phyloP scores from a whole-genome alignment of 768 basidiomycete genomes.

The Termitomyces sp. region DNA sequence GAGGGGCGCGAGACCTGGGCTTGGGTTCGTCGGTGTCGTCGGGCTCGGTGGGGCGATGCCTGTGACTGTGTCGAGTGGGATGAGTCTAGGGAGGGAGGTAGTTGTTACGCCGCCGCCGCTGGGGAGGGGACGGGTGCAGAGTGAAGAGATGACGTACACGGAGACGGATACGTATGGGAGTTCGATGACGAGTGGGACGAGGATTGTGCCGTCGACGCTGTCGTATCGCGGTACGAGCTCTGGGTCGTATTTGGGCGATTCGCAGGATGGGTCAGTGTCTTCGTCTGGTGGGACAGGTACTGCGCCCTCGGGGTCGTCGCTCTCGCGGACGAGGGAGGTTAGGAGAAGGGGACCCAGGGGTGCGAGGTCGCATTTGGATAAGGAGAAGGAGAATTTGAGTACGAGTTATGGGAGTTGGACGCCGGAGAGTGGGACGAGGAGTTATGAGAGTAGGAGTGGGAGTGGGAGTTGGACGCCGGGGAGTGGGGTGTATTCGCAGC shows the following conservation, averaged over 20 bases:
- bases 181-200: constrained; percentile 28
- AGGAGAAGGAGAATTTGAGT: constrained; percentile 51
- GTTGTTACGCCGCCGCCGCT: constrained; percentile 39
- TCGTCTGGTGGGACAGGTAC: constrained; percentile 31
- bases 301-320: constrained; percentile 42
- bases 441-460: too few species aligned
- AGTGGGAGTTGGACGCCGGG: constrained; percentile 17
- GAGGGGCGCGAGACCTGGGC: constrained; percentile 33
- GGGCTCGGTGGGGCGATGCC: constrained; percentile 58
- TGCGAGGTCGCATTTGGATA: constrained; percentile 27
- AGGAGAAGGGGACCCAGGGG: constrained; percentile 42
- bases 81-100: constrained; percentile 37
- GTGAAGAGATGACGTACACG: constrained; percentile 16
- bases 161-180: constrained; percentile 21
- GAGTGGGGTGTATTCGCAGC: constrained; percentile 18
- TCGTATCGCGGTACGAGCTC: constrained; percentile 48
- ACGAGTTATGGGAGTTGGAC: constrained; percentile 11
- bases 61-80: constrained; percentile 68
- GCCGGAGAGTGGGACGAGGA: constrained; percentile 17
- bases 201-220: constrained; percentile 43
- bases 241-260: constrained; percentile 52
- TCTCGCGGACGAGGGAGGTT: constrained; percentile 56
- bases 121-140: constrained; percentile 23
- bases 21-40: constrained; percentile 26
- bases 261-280: constrained; percentile 27